Evolutionary conservation across 2,329 filamentous ascomycete genomes (phyloP).

Genomic region (Scytalidium sp.): DNA sequence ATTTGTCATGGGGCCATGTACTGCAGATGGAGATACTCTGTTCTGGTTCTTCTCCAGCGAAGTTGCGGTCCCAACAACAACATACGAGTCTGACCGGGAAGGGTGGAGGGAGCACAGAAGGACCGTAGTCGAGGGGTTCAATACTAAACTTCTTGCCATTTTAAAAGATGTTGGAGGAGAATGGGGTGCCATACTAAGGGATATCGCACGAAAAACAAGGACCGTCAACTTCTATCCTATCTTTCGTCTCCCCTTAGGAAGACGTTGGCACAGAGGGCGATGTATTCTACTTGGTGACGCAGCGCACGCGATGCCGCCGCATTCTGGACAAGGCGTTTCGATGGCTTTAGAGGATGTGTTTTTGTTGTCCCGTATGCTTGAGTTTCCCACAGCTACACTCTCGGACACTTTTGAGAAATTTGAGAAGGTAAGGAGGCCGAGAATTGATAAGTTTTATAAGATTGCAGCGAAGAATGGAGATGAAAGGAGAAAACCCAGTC

Average conservation of each 20-base stretch:
- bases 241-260: slow-evolving; percentile 30
- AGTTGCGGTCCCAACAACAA: slow-evolving; percentile 26
- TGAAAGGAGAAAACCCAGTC: slow-evolving; percentile 19
- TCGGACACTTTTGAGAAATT: slow-evolving; percentile 20
- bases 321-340: slow-evolving; percentile 51
- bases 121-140: slow-evolving; percentile 29
- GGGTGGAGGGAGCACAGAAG: slow-evolving; percentile 29
- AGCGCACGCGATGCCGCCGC: slow-evolving; percentile 52
- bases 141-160: slow-evolving; percentile 20
- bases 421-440: slow-evolving; percentile 27
- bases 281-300: slow-evolving; percentile 53
- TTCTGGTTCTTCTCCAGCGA: slow-evolving; percentile 30
- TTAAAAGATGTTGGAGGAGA: slow-evolving; percentile 21
- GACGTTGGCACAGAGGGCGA: slow-evolving; percentile 33
- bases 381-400: slow-evolving; percentile 11
- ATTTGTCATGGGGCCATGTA: slow-evolving; percentile 24
- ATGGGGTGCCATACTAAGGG: slow-evolving; percentile 22
- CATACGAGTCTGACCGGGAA: slow-evolving; percentile 21
- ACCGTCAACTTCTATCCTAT: slow-evolving; percentile 34
- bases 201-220: slow-evolving; percentile 14
- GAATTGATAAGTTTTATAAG: slow-evolving; percentile 22
- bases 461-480: slow-evolving; percentile 22
- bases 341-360: slow-evolving; percentile 55
- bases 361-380: slow-evolving; percentile 25
- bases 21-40: slow-evolving; percentile 18